Conservation (phyloP, 805 yeast species). For the Wickerhamiella azymoides region DNA sequence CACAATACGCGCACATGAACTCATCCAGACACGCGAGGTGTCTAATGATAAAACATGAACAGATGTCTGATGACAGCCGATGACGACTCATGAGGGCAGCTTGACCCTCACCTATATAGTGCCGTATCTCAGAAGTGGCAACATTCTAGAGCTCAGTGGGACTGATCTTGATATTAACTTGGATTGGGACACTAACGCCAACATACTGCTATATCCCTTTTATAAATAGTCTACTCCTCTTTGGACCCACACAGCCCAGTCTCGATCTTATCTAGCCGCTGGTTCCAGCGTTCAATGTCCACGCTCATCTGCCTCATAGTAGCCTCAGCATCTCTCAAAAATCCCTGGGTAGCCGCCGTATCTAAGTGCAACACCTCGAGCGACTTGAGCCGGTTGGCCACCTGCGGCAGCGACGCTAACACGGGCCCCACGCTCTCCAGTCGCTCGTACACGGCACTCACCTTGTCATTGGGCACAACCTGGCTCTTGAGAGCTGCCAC, state of each 20-base stretch:
- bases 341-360: constrained; percentile 1
- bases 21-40: too few relatives aligned
- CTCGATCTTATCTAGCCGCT: constrained; percentile 5
- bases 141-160: too few relatives aligned
- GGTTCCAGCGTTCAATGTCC: constrained; percentile 7
- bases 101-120: too few relatives aligned
- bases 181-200: too few relatives aligned
- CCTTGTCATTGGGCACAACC: constrained; percentile 1
- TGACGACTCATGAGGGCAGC: too few relatives aligned
- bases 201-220: too few relatives aligned
- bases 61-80: too few relatives aligned
- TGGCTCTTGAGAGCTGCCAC: background rate
- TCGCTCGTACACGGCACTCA: constrained; percentile 1
- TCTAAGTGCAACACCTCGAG: constrained; percentile 6
- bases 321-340: constrained; percentile 2
- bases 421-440: constrained; percentile 6
- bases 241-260: background rate
- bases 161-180: too few relatives aligned
- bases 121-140: too few relatives aligned
- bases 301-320: constrained; percentile 1
- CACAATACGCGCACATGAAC: too few relatives aligned
- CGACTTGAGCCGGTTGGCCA: background rate
- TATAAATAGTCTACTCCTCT: too few relatives aligned
- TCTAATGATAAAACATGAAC: too few relatives aligned
- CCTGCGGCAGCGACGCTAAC: constrained; percentile 3